Evolutionary conservation across 768 basidiomycete species (phyloP).

Genomic region (Pleurotus salmoneostramineus): DNA sequence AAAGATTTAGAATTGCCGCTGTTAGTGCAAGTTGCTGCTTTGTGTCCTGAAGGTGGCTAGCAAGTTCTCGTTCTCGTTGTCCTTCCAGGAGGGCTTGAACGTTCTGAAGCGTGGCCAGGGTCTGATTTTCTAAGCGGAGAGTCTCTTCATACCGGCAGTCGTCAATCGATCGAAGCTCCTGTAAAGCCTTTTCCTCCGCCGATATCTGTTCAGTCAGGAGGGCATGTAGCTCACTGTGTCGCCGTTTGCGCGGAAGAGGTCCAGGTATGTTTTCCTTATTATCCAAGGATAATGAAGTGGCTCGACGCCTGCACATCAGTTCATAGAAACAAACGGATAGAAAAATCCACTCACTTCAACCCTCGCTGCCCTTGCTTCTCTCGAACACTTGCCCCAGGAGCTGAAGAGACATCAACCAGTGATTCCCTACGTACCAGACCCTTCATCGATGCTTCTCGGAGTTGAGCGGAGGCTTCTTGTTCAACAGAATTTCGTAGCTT

Average conservation of each 20-base stretch:
- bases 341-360: not conserved
- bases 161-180: not conserved
- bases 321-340: not conserved
- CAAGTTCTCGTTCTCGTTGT: constrained; percentile 2
- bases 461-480: not conserved
- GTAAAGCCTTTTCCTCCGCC: not conserved
- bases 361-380: not conserved
- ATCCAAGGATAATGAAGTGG: not conserved
- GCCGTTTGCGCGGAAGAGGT: not conserved
- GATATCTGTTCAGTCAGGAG: not conserved
- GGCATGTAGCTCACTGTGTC: not conserved
- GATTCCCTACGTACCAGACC: not conserved
- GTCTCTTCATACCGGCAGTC: not conserved
- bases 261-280: not conserved
- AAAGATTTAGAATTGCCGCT: not conserved
- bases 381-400: not conserved
- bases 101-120: not conserved
- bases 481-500: too few species aligned
- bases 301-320: not conserved
- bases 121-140: not conserved
- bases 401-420: not conserved
- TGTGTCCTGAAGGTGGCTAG: not conserved
- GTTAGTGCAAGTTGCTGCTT: not conserved
- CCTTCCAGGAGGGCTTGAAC: not conserved
- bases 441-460: not conserved